phyloP scores from a whole-genome alignment of 2,329 filamentous ascomycete genomes.

The Trichoderma afroharzianum region DNA sequence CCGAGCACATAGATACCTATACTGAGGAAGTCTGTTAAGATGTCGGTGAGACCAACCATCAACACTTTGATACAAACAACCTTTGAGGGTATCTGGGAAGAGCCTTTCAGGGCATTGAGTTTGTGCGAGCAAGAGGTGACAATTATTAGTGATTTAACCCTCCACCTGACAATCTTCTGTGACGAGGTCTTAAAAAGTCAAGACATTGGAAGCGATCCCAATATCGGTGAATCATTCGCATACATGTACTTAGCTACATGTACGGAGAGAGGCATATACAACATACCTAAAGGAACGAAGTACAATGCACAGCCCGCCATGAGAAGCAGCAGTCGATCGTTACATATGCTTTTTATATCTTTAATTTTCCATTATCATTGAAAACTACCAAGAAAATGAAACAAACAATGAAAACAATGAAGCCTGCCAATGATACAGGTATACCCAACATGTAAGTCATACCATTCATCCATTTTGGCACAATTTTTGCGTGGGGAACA shows the following conservation, averaged over 20 bases:
- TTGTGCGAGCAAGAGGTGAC: not conserved
- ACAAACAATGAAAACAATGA: not conserved
- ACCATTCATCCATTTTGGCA: not conserved
- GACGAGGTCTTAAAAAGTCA: not conserved
- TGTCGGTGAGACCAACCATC: not conserved
- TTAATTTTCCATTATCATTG: not conserved
- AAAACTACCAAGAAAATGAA: not conserved
- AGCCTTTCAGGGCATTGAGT: not conserved
- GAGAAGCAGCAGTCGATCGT: not conserved
- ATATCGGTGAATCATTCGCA: not conserved
- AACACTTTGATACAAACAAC: too few species aligned
- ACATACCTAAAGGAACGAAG: not conserved
- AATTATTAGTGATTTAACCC: not conserved
- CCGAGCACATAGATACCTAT: rapidly evolving
- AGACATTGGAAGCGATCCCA: not conserved
- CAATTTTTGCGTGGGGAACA: not conserved
- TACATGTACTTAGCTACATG: too few species aligned
- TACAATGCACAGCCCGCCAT: not conserved
- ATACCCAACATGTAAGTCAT: not conserved
- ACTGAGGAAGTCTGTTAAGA: too few species aligned
- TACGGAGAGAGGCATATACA: not conserved
- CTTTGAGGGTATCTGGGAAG: not conserved
- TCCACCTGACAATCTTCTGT: too few species aligned
- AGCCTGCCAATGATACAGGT: not conserved
- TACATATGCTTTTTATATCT: not conserved